Percentiles rank a stretch among this genome's conserved stretches.
Conservation (phyloP, 108 stramenopile genomes). For the Epipyxis sp. region DNA sequence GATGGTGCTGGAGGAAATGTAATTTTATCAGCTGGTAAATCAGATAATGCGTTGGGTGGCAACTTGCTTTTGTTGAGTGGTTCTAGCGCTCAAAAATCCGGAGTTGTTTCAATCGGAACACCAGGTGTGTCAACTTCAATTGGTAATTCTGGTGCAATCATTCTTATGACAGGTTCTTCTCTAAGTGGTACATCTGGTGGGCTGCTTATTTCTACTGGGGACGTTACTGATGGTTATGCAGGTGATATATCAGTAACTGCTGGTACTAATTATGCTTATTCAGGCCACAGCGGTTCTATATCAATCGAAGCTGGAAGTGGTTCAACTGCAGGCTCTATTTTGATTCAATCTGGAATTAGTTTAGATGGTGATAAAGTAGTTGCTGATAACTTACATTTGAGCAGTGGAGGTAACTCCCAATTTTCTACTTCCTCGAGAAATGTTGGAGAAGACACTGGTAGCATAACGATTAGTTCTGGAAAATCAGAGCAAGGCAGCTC, state of each 20-base stretch:
- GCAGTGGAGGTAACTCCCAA: not conserved
- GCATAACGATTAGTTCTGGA: not conserved
- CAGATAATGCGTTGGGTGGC: no score
- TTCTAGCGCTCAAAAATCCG: no score
- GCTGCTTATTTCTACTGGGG: not conserved
- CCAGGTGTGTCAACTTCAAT: not conserved
- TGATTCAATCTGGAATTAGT: not conserved
- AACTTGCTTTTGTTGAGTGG: no score
- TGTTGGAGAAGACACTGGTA: not conserved
- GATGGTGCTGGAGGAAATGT: no score
- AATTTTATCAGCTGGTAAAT: no score
- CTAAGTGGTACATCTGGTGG: not conserved
- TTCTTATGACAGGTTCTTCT: slow-evolving; percentile 16
- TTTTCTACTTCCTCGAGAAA: no score
- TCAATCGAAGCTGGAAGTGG: not conserved
- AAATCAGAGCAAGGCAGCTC: not conserved
- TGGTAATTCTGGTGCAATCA: slow-evolving; percentile 13
- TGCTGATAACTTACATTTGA: slow-evolving; percentile 3
- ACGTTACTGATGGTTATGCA: not conserved
- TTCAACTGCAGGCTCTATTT: not conserved
- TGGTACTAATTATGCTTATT: not conserved
- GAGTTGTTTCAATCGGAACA: no score
- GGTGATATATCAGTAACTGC: not conserved
- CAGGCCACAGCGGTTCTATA: not conserved
- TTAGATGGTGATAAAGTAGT: not conserved